Evolutionary conservation across 148 eudicot species (phyloP), one percentile per base, ranked within the genome.

Genomic region (Hydrangea macrophylla): DNA sequence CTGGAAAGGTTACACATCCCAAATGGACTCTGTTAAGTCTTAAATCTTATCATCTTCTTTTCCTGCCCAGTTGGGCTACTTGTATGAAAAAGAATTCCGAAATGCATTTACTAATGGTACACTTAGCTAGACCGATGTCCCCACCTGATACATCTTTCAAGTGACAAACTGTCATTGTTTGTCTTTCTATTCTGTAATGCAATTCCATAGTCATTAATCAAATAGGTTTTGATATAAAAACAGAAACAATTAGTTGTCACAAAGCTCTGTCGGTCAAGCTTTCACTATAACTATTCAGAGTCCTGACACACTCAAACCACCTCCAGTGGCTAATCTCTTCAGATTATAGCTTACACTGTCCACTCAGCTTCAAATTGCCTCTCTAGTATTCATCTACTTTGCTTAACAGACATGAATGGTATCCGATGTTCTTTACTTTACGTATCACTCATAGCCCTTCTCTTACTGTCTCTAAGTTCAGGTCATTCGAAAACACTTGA

Each of bases 201-300:
- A 40, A 11, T 40, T n/a, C n/a, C n/a, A n/a, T n/a, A n/a, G n/a
- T n/a, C n/a, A n/a, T n/a, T 40, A 10, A 7, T 39, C 1, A 39
- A 6, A n/a, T n/a, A 9, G 12, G 44, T 72, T 76, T 89, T 70
- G 82, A 78, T 64, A 77, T n/a, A n/a, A n/a, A n/a, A n/a, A n/a
- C n/a, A n/a, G n/a, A n/a, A n/a, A n/a, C n/a, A n/a, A n/a, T n/a
- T n/a, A n/a, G n/a, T n/a, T n/a, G n/a, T n/a, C n/a, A n/a, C n/a
- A n/a, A n/a, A n/a, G n/a, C n/a, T n/a, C n/a, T n/a, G 51, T 44
- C 79, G 89, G 69, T 77, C 89, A 18, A 65, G 63, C 50, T 90
- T 39, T 39, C 11, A 15, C 12, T 39, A 15, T 39, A 39, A 7
- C 12, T 1, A 39, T 39, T 44, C n/a, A n/a, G n/a, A n/a, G n/a